Evolutionary conservation across 225 moss, liverwort and hornwort species (phyloP).

Genomic region (Polytrichum formosum): DNA sequence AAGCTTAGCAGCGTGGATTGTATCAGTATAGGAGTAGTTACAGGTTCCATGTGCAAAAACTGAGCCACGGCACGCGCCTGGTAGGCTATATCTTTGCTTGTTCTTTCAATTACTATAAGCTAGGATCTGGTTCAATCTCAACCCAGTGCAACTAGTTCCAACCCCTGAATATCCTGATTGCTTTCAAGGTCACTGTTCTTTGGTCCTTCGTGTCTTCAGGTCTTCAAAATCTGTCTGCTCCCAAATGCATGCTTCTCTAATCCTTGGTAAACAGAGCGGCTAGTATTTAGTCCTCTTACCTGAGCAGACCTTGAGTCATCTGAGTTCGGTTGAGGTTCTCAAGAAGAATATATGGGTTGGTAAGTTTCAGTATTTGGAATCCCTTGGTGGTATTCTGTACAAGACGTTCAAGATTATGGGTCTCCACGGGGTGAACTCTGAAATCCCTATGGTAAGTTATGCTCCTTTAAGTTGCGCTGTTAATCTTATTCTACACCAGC

Average conservation of each 20-base stretch:
- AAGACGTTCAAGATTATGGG: no score
- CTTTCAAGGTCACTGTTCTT: background rate
- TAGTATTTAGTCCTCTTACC: background rate
- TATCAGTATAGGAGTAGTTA: slow-evolving; percentile 32
- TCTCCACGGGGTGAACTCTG: no score
- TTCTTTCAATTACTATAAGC: background rate
- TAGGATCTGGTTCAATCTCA: background rate
- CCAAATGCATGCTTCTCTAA: no score
- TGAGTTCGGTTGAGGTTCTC: no score
- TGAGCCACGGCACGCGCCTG: slow-evolving; percentile 22
- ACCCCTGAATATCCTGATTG: no score
- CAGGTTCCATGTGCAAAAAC: slow-evolving; percentile 27
- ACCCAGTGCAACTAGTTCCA: background rate
- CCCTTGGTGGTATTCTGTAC: no score
- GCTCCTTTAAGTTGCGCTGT: no score
- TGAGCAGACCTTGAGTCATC: no score
- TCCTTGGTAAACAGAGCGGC: background rate
- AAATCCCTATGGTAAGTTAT: no score
- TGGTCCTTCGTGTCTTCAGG: background rate
- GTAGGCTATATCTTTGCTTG: slow-evolving; percentile 13
- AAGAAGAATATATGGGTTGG: no score
- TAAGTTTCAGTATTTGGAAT: no score
- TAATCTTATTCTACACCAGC: no score
- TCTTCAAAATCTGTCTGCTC: background rate
- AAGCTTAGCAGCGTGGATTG: slow-evolving; percentile 41